Base-by-base conservation (phyloP, 23 red algal species). In the Cyanidiococcus yangmingshanensis region DNA sequence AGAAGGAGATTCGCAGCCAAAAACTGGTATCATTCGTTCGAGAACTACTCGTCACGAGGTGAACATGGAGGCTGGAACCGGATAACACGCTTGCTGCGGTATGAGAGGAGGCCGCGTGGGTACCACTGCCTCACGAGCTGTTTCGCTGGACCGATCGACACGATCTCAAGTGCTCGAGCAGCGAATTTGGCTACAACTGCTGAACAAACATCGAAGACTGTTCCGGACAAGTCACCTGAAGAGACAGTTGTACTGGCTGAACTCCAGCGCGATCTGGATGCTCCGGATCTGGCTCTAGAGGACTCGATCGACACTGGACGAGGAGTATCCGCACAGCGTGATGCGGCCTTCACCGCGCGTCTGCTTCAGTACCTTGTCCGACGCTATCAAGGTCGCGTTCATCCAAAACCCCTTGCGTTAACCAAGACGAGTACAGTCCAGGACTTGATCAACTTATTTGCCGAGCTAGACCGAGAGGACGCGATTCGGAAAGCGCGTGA, bases 371-470 rank as follows among this genome's bases (percentile, higher is more conserved):
- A 54, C 45, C 45, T 54, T 7, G 45, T 54, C 12, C 45, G 21
- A 21, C 45, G 45, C 45, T 54, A 54, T 21, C 45, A 21, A 54
- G 45, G 45, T 21, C 45, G 45, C 21, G 45, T 54, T 54, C 45
- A 54, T 54, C 45, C 45, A 54, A 54, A 54, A 7, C 45, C 45
- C 12, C 45, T 54, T 54, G 45, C 45, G 7, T 7, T 71, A 29
- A 29, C 63, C 12, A 2, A 25, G 27, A 25, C 3, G 12, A 7
- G 3, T 35, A 71, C 63, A 25, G 63, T 71, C 27, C 3, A 29
- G n/a, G 63, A 71, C 63, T 7, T 71, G 63, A 12, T 71, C 63
- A 7, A 71, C 63, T 30, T 71, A 3, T 71, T 32, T 71, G n/a
- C n/a, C 3, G 12, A 25, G 27, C 21, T 35, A 3, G 21, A 71